Conservation (phyloP, 2,329 filamentous ascomycete genomes). For the Colletotrichum filicis region DNA sequence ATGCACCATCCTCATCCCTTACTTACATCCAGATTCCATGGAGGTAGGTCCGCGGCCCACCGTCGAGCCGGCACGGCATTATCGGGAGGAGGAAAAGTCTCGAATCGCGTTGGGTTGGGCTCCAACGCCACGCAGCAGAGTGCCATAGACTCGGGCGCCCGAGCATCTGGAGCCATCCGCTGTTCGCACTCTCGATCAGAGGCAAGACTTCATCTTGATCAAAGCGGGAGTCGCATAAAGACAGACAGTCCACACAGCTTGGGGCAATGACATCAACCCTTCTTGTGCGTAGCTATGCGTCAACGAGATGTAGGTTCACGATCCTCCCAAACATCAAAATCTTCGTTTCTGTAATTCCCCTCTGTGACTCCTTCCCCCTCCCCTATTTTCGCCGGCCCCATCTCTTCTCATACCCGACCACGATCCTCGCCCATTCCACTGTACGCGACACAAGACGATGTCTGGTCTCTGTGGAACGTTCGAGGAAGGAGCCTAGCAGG, state of each 20-base stretch:
- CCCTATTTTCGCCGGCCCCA: neutral
- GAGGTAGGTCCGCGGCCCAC: neutral
- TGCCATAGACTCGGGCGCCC: neutral
- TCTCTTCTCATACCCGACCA: slow-evolving; percentile 15
- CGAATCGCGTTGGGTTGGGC: neutral
- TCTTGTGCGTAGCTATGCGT: neutral
- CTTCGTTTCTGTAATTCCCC: neutral
- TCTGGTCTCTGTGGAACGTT: slow-evolving; percentile 30
- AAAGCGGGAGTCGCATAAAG: neutral
- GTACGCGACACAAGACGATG: slow-evolving; percentile 26
- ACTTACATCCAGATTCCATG: neutral
- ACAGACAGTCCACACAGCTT: neutral
- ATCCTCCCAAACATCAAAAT: neutral
- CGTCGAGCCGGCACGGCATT: neutral
- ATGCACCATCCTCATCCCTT: neutral
- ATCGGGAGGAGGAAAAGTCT: neutral
- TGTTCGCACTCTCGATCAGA: neutral
- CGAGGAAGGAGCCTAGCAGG: neutral
- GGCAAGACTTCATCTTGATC: neutral
- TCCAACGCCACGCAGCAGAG: neutral
- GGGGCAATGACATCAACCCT: neutral
- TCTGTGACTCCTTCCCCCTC: neutral
- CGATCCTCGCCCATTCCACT: slow-evolving; percentile 29
- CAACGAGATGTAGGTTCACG: neutral
- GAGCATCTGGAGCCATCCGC: neutral